Base-by-base conservation (phyloP, 306 rosid genomes). In the Canavalia ensiformis region DNA sequence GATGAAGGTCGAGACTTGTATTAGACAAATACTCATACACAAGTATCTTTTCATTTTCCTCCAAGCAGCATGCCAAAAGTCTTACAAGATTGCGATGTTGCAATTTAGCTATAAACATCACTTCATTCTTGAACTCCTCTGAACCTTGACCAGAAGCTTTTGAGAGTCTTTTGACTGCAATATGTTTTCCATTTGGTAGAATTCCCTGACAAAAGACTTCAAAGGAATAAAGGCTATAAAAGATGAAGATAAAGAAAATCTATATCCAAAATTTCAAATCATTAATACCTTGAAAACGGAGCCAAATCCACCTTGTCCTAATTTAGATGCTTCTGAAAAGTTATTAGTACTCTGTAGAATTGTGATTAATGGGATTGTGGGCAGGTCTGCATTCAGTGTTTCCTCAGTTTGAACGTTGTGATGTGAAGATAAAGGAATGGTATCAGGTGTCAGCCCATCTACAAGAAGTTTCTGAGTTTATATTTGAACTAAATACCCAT, bases 101-200 rank as follows among this genome's bases (percentile, higher is more conserved):
- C 60, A 55, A 55, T 55, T 55, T 55, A 55, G 60, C 60, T 18
- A 55, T 55, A 18, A 62, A 34, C 45, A 62, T 62, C 25, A 18
- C 25, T 18, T 18, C 25, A 18, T 18, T 18, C 25, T 18, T 18
- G 25, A 18, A 18, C 25, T 59, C 66, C 58, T 81, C 72, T 8
- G 54, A 60, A 6, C 94, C 92, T 76, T 88, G 94, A 51, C 75
- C n/a, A 2, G 92, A 90, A 50, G 72, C 73, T 18, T 18, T 65
- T 8, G 90, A 88, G 4, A 88, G 84, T 18, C 92, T 90, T 79
- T 90, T 90, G 3, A 90, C 87, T 0, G 90, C 94, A 7, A 87
- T 78, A 50, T 67, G 75, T 63, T 74, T 83, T 12, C 92, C 91
- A 74, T 85, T 75, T 35, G 85, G 68, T 6, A 90, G 83, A 68